phyloP scores from a whole-genome alignment of 345 rosid species.

The Psidium guajava region DNA sequence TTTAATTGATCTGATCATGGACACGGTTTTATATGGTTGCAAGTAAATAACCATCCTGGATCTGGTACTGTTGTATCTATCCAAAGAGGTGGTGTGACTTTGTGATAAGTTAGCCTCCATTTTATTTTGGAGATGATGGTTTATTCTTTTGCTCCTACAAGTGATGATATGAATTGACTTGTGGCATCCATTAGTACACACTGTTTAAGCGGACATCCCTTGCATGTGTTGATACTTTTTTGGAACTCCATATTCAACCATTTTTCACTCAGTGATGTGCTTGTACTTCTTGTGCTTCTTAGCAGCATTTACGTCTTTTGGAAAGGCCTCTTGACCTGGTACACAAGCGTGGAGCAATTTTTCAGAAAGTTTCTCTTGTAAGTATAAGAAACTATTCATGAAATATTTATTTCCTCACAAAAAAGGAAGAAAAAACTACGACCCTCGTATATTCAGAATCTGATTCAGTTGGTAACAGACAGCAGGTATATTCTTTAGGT shows the following conservation, averaged over 20 bases:
- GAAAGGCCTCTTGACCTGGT: conserved; percentile 81
- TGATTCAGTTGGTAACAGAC: not conserved
- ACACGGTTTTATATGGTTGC: not conserved
- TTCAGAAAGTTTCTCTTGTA: conserved; percentile 65
- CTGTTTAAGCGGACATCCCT: not conserved
- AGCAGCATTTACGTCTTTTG: conserved; percentile 68
- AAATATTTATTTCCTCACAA: not conserved
- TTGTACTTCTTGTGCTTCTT: conserved; percentile 1
- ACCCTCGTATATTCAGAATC: not conserved
- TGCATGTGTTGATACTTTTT: not conserved
- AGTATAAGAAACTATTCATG: conserved; percentile 19
- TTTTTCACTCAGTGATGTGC: not conserved
- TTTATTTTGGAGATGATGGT: not conserved
- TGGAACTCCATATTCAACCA: not conserved
- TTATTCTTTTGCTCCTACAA: not conserved
- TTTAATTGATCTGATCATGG: not conserved
- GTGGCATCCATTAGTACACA: not conserved
- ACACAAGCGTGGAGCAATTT: conserved; percentile 54
- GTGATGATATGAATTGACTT: not conserved
- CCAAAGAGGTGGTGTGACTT: not conserved
- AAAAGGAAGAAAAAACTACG: not conserved
- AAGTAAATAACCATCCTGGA: not conserved
- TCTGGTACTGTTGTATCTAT: not conserved
- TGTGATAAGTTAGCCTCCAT: not conserved
- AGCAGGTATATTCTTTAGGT: not conserved